A percentile compares a stretch with the other conserved stretches of the same genome.
Conservation (phyloP, 345 rosid species). For the Bruguiera gymnorhiza region DNA sequence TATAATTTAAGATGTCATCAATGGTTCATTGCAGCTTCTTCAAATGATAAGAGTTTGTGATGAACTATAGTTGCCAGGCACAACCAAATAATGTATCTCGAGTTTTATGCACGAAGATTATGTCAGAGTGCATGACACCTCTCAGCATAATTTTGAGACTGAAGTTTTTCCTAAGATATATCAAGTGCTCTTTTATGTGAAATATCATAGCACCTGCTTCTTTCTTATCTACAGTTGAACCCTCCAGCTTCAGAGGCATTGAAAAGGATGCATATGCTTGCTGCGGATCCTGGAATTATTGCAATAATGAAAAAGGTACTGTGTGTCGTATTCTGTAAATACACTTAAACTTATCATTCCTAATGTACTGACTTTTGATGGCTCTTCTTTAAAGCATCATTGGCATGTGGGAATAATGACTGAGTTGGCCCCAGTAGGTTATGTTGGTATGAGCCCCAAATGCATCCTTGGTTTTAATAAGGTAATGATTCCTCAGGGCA, state of each 20-base stretch:
- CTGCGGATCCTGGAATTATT: slow-evolving; percentile 89
- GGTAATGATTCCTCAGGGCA: slow-evolving; percentile 39
- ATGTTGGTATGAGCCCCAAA: slow-evolving; percentile 86
- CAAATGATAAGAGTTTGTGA: too few species aligned
- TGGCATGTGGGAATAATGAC: slow-evolving; percentile 93
- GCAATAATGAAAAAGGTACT: slow-evolving; percentile 88
- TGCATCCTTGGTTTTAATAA: slow-evolving; percentile 86
- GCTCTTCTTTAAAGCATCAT: slow-evolving; percentile 47
- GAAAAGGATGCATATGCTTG: slow-evolving; percentile 93
- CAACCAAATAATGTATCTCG: too few species aligned
- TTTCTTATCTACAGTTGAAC: slow-evolving; percentile 44
- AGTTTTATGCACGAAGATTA: too few species aligned
- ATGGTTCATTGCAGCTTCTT: too few species aligned
- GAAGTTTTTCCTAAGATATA: too few species aligned
- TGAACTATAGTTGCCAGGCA: too few species aligned
- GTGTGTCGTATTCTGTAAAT: neutral
- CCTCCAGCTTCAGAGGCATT: slow-evolving; percentile 89
- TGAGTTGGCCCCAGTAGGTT: slow-evolving; percentile 96
- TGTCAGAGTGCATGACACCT: too few species aligned
- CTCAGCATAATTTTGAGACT: too few species aligned
- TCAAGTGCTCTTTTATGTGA: neutral
- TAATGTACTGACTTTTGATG: slow-evolving; percentile 15
- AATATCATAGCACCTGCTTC: neutral
- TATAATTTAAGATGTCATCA: too few species aligned
- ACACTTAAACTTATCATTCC: slow-evolving; percentile 5